phyloP scores from a whole-genome alignment of 306 rosid species.

The Ormosia emarginata region DNA sequence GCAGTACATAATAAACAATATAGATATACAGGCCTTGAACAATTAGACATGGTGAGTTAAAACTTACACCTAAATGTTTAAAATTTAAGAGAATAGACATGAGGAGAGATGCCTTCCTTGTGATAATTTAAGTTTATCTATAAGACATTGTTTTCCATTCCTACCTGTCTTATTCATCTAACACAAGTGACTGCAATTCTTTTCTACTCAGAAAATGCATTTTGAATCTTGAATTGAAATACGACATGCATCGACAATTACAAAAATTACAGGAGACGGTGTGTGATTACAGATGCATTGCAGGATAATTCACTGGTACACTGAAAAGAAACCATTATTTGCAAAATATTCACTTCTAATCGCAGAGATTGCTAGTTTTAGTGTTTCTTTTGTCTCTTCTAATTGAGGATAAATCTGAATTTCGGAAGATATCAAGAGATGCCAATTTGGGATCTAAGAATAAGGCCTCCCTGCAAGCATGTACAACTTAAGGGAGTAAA shows the following conservation, averaged over 20 bases:
- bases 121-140: too few species aligned
- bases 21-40: background rate
- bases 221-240: background rate
- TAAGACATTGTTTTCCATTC: too few species aligned
- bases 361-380: background rate
- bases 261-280: background rate
- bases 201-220: background rate
- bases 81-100: background rate
- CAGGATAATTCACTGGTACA: background rate
- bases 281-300: background rate
- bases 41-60: background rate
- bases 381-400: background rate
- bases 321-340: background rate
- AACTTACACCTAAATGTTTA: background rate
- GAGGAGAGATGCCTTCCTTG: too few species aligned
- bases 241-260: background rate
- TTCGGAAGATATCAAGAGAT: background rate
- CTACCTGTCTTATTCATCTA: background rate
- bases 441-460: background rate
- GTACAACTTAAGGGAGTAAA: background rate
- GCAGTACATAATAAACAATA: background rate
- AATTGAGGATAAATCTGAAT: background rate
- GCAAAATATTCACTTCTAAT: background rate
- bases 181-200: background rate
- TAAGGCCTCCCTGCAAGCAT: background rate